Base-by-base conservation (phyloP, 495 filamentous ascomycete species). In the Penicillium maclennaniae region DNA sequence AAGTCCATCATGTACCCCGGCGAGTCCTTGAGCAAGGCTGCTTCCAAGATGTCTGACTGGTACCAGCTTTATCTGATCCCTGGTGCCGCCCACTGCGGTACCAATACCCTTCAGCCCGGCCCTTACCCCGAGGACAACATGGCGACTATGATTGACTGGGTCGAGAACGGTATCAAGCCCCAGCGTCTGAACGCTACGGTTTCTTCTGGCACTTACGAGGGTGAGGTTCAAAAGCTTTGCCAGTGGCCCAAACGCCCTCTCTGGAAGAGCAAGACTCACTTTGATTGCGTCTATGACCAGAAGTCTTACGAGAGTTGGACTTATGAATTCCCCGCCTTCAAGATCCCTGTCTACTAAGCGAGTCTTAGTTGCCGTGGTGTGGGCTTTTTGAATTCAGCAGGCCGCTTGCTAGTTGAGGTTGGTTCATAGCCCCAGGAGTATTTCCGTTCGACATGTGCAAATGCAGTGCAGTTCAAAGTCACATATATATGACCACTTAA, bases 41-140 rank as follows among this genome's bases (percentile, higher is more conserved):
- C 61, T 28, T 49, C 62, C n/a, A 62, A 70, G 43, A 60, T 81
- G 46, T 52, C 68, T n/a, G 77, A 78, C n/a, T 82, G 74, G 69
- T 80, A 82, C 60, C 70, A 70, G 39, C 58, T 81, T 17, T 83
- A 72, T 59, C 53, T 80, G 8, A 58, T 81, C 17, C 76, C 79
- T 3, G 79, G 79, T 20, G 78, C 73, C 6, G 71, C 67, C 0
- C 77, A 81, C 64, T 81, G 77, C 52, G 69, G 61, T 0, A 60
- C 72, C 7, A 80, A 78, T 56, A n/a, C 53, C 8, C 57, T 70
- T 7, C 72, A 79, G 56, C 73, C 76, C 5, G 76, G 76, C 12
- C 69, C 70, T 0, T 82, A 69, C 61, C 78, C 78, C 1, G 61
- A 76, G 49, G 58, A 42, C 55, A 81, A 48, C 65, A 68, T 70